Conservation (phyloP, 2,329 filamentous ascomycete genomes). For the Fusarium domesticum region DNA sequence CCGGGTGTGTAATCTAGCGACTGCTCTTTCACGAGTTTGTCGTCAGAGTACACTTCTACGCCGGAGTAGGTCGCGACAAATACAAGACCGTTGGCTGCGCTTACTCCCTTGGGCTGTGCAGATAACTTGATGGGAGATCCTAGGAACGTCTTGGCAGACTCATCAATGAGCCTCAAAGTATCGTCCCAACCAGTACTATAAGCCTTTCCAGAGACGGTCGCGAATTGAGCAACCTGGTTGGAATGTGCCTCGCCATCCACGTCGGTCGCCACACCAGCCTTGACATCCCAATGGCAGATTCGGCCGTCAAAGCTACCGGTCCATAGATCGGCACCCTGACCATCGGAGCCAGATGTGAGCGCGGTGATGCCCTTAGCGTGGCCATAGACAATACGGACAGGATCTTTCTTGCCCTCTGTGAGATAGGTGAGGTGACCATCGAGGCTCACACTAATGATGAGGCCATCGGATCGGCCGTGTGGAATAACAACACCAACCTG, state of each 20-base stretch:
- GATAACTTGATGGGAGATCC: slow-evolving; percentile 65
- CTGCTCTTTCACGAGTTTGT: slow-evolving; percentile 57
- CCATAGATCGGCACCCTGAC: slow-evolving; percentile 65
- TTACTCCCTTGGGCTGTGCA: slow-evolving; percentile 77
- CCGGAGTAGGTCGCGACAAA: slow-evolving; percentile 56
- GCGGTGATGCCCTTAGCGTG: slow-evolving; percentile 92
- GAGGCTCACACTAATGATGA: slow-evolving; percentile 87
- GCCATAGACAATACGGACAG: slow-evolving; percentile 72
- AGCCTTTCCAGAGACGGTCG: slow-evolving; percentile 59
- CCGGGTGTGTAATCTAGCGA: slow-evolving; percentile 64
- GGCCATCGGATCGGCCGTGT: slow-evolving; percentile 72
- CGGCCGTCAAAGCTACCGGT: slow-evolving; percentile 92
- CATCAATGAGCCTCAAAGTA: slow-evolving; percentile 74
- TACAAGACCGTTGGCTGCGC: slow-evolving; percentile 49
- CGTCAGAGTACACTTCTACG: slow-evolving; percentile 55
- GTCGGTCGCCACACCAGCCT: slow-evolving; percentile 63
- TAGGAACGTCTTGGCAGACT: slow-evolving; percentile 70
- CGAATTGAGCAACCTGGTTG: slow-evolving; percentile 79
- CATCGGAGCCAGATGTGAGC: slow-evolving; percentile 46
- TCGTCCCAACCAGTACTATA: slow-evolving; percentile 95
- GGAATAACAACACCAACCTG: slow-evolving; percentile 95
- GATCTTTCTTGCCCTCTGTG: slow-evolving; percentile 64
- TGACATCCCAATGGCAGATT: slow-evolving; percentile 78
- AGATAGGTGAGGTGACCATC: slow-evolving; percentile 90
- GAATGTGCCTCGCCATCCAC: slow-evolving; percentile 80